A percentile compares a stretch with the other conserved stretches of the same genome.
Evolutionary conservation across 108 stramenopile species (phyloP).

Genomic region (Pseudonitzschia delicatissima): DNA sequence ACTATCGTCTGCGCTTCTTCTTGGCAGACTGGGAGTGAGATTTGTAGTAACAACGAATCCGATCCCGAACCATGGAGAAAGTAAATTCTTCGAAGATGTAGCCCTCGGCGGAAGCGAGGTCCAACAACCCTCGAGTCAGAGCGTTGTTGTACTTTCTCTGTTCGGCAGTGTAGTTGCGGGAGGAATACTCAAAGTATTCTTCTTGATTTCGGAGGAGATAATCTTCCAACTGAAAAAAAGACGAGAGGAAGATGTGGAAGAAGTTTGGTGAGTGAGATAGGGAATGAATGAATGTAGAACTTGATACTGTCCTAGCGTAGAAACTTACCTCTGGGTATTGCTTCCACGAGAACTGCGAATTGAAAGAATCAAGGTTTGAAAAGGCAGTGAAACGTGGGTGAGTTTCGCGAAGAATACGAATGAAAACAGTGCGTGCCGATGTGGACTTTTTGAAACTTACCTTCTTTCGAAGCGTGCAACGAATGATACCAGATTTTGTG

Average conservation of each 20-base stretch:
- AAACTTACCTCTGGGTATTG: conserved; percentile 73
- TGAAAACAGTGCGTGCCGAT: background rate
- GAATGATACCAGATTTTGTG: conserved; percentile 14
- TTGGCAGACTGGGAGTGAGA: conserved; percentile 51
- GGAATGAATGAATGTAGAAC: background rate
- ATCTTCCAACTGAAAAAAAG: conserved; percentile 40
- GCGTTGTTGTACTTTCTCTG: conserved; percentile 82
- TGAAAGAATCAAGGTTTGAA: conserved; percentile 19
- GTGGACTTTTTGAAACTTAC: background rate
- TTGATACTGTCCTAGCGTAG: background rate
- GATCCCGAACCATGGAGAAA: conserved; percentile 54
- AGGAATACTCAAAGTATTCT: conserved; percentile 53
- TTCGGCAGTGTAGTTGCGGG: conserved; percentile 77
- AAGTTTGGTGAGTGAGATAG: background rate
- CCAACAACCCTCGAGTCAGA: conserved; percentile 73
- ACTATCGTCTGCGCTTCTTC: conserved; percentile 30
- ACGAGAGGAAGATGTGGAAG: background rate
- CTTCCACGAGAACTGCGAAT: conserved; percentile 74
- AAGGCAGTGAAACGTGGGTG: background rate
- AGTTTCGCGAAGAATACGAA: background rate
- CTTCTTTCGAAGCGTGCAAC: conserved; percentile 32
- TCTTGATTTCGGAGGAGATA: conserved; percentile 43
- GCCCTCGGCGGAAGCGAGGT: conserved; percentile 59
- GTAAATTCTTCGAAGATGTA: conserved; percentile 78
- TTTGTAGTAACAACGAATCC: conserved; percentile 74